Percentiles rank a stretch among this genome's conserved stretches.
These are phyloP conservation scores for Balamuthia mandrillaris DNA, from an alignment of 208 protist species.

Conservation along the genomic window DNA sequence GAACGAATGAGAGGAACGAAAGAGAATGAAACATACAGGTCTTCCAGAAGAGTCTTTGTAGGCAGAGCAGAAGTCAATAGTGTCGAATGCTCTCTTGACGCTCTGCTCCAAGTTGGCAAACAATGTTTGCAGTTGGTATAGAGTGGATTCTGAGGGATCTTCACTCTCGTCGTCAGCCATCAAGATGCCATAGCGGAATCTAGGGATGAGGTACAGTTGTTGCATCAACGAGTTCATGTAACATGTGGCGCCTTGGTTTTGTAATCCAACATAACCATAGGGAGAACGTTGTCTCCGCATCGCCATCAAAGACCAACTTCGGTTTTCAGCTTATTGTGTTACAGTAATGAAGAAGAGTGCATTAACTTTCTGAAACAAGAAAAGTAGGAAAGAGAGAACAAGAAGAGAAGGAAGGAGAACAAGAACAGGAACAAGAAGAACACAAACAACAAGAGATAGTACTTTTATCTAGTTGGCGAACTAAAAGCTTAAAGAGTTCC, in stretches of 20 bases:
- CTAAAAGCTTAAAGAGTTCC: neutral
- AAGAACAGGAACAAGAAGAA: neutral
- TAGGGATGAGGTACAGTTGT: slow-evolving; percentile 67
- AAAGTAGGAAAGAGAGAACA: too few relatives aligned
- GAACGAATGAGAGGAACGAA: slow-evolving; percentile 26
- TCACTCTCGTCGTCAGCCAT: slow-evolving; percentile 8
- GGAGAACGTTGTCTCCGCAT: neutral
- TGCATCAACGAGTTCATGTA: slow-evolving; percentile 79
- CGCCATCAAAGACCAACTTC: neutral
- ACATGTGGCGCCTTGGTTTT: slow-evolving; percentile 76
- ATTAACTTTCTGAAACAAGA: too few relatives aligned
- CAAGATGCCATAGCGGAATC: slow-evolving; percentile 43
- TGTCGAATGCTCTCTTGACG: slow-evolving; percentile 56
- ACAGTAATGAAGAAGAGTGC: too few relatives aligned
- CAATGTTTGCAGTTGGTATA: slow-evolving; percentile 63
- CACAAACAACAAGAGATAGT: neutral
- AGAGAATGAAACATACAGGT: too few relatives aligned
- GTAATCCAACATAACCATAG: slow-evolving; percentile 68
- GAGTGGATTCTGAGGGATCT: slow-evolving; percentile 6
- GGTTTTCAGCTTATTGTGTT: too few relatives aligned
- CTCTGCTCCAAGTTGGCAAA: slow-evolving; percentile 61
- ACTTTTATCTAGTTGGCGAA: slow-evolving; percentile 7
- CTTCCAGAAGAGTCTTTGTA: slow-evolving; percentile 48
- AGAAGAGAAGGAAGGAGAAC: too few relatives aligned
- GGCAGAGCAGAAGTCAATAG: slow-evolving; percentile 53